These are phyloP conservation scores for Gymnopus androsaceus DNA, from an alignment of 1,284 basidiomycete genomes.

Conservation along the genomic window DNA sequence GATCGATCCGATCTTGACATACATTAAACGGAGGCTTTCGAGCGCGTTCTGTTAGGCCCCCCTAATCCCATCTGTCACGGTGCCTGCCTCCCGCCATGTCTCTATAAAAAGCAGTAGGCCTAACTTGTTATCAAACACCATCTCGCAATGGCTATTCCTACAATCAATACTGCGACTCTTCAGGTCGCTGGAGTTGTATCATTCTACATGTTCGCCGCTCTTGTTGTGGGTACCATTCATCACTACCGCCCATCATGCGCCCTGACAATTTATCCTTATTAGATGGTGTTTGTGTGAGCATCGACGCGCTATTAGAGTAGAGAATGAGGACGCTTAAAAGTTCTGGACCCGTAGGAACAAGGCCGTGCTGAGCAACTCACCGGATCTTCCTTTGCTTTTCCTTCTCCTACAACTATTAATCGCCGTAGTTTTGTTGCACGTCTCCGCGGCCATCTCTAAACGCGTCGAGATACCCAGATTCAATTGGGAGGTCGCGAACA, in stretches of 20 bases:
- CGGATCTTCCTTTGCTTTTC: constrained; percentile 69
- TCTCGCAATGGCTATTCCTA: constrained; percentile 22
- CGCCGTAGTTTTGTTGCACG: constrained; percentile 65
- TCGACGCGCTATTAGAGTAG: background rate
- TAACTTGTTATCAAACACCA: no score
- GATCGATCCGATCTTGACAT: constrained; percentile 3
- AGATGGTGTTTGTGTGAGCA: constrained; percentile 71
- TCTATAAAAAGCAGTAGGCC: no score
- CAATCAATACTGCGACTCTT: constrained; percentile 31
- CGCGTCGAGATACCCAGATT: constrained; percentile 59
- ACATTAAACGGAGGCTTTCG: background rate
- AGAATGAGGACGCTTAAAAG: background rate
- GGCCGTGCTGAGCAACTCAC: constrained; percentile 68
- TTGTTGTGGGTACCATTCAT: constrained; percentile 53
- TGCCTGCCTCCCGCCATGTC: no score
- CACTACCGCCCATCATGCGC: background rate
- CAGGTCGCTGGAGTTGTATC: constrained; percentile 70
- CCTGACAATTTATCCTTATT: background rate
- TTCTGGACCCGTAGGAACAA: constrained; percentile 59
- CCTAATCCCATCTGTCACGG: no score
- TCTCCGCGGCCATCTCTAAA: constrained; percentile 33
- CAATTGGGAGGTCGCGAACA: constrained; percentile 52
- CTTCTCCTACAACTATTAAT: constrained; percentile 69
- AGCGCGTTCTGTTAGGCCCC: no score
- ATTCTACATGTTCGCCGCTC: constrained; percentile 76